Evolutionary conservation across 768 basidiomycete species (phyloP).

Genomic region (Neoboletus brunneissimus): DNA sequence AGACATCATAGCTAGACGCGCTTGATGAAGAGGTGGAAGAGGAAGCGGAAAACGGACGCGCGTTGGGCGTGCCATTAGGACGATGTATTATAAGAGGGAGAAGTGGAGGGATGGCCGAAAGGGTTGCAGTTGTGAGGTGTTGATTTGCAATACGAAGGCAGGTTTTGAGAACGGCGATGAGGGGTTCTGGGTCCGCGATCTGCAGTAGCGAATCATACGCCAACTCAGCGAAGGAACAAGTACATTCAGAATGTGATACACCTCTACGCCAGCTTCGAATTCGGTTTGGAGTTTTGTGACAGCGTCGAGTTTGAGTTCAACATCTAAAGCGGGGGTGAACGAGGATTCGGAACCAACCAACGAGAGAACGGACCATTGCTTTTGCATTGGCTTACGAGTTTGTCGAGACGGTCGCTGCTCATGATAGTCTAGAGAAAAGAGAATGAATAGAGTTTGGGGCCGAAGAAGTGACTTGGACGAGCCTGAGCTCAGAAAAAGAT

Average conservation of each 20-base stretch:
- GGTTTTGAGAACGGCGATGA: conserved; percentile 67
- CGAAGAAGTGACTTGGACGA: conserved; percentile 15
- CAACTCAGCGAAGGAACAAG: conserved; percentile 13
- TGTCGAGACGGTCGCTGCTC: conserved; percentile 56
- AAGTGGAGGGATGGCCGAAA: conserved; percentile 64
- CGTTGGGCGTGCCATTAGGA: conserved; percentile 25
- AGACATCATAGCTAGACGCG: conserved; percentile 46
- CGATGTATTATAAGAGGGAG: conserved; percentile 60
- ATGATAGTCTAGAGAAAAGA: conserved; percentile 36
- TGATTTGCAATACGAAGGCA: conserved; percentile 80
- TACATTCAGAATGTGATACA: conserved; percentile 31
- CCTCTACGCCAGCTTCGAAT: conserved; percentile 71
- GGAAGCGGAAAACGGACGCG: conserved; percentile 47
- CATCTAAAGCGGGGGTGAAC: conserved; percentile 46
- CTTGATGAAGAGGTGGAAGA: conserved; percentile 48
- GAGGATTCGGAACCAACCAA: conserved; percentile 4
- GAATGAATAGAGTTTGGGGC: conserved; percentile 9
- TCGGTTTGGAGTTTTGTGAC: conserved; percentile 72
- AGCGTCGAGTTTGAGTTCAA: conserved; percentile 79
- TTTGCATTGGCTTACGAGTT: conserved; percentile 63
- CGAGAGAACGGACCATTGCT: conserved; percentile 48
- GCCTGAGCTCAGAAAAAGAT: conserved; percentile 22
- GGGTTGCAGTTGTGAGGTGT: conserved; percentile 74
- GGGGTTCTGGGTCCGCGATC: conserved; percentile 70
- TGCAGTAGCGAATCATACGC: conserved; percentile 30